A percentile compares a stretch with the other conserved stretches of the same genome.
Evolutionary conservation across 2,329 filamentous ascomycete genomes (phyloP).

Genomic region (Elsinoe arachidis): DNA sequence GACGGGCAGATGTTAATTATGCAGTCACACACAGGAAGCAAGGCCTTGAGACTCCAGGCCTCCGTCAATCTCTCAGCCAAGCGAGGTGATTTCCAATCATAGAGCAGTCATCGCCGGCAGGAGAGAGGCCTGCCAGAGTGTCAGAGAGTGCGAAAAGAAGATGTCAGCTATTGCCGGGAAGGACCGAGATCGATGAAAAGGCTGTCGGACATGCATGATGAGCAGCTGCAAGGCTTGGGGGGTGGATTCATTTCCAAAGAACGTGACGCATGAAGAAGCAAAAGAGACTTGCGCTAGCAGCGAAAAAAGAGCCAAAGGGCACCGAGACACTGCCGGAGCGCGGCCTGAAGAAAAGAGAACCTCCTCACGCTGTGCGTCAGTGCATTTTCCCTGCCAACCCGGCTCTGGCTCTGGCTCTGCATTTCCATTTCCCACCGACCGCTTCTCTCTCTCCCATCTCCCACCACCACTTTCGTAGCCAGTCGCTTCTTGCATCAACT

Average conservation of each 20-base stretch:
- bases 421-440: neutral
- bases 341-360: neutral
- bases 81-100: neutral
- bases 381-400: neutral
- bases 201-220: neutral
- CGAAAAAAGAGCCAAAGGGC: neutral
- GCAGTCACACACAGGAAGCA: neutral
- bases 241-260: neutral
- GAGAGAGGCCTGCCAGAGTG: neutral
- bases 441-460: neutral
- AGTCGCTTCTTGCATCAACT: slow-evolving; percentile 2
- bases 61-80: neutral
- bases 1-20: neutral
- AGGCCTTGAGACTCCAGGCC: neutral
- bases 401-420: neutral
- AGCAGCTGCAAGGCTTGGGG: neutral
- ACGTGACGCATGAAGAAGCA: slow-evolving; percentile 11
- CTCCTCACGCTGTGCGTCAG: neutral
- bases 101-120: neutral
- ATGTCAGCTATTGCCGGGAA: neutral
- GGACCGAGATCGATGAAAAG: slow-evolving; percentile 4
- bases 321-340: neutral
- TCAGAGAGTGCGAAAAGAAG: too few relatives aligned
- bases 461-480: neutral
- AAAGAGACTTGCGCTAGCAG: neutral